Evolutionary conservation across 208 protist genomes (phyloP).

Genomic region (Wallacemonas sp.): DNA sequence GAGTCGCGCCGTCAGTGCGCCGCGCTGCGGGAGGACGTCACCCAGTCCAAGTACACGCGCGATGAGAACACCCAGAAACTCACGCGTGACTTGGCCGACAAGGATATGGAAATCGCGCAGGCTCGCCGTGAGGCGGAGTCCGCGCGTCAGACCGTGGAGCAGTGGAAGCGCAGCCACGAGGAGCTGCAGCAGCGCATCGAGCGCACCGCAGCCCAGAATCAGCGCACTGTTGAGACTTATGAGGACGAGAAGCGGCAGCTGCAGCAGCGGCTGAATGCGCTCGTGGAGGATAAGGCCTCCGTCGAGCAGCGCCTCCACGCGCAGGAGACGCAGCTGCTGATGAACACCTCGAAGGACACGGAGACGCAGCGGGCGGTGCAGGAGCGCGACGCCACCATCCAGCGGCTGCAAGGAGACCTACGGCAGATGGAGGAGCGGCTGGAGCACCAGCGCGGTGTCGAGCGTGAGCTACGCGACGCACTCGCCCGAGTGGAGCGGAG

Average conservation of each 20-base stretch:
- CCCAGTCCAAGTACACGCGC: conserved; percentile 21
- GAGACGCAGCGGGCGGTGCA: conserved; percentile 36
- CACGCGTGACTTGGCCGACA: conserved; percentile 39
- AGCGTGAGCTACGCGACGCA: conserved; percentile 8
- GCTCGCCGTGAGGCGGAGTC: conserved; percentile 47
- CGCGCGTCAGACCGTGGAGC: conserved; percentile 25
- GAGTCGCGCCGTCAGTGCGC: conserved; percentile 35
- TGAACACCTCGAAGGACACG: conserved; percentile 16
- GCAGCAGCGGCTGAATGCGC: conserved; percentile 20
- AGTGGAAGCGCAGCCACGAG: conserved; percentile 53
- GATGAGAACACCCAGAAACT: conserved; percentile 38
- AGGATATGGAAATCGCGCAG: conserved; percentile 43
- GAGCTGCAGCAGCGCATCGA: conserved; percentile 48
- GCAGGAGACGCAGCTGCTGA: conserved; percentile 32
- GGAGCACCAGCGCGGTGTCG: neutral
- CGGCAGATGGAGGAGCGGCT: conserved; percentile 29
- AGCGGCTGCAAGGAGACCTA: conserved; percentile 42
- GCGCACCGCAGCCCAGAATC: conserved; percentile 19
- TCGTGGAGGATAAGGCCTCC: conserved; percentile 36
- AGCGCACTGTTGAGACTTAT: conserved; percentile 38
- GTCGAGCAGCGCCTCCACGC: conserved; percentile 31
- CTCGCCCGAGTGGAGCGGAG: neutral
- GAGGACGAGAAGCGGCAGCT: conserved; percentile 49
- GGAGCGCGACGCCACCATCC: conserved; percentile 42
- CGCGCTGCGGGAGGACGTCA: conserved; percentile 45